A percentile compares a stretch with the other conserved stretches of the same genome.
These are phyloP conservation scores for Aspergillus wentii DNA, from an alignment of 495 filamentous ascomycete species.

Conservation along the genomic window DNA sequence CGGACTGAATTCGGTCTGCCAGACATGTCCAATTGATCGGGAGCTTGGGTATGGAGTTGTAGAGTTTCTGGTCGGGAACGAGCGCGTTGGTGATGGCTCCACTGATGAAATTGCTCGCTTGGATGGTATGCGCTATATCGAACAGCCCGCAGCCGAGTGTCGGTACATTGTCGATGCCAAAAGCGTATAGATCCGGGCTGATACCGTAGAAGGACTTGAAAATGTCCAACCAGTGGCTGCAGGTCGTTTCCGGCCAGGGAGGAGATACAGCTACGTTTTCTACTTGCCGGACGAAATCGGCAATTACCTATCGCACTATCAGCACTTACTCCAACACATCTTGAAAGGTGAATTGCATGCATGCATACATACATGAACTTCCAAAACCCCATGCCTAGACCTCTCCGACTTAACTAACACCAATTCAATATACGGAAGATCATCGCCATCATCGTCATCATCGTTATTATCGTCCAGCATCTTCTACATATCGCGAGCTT, in stretches of 20 bases:
- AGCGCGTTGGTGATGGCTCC: constrained; percentile 37
- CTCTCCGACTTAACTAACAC: constrained; percentile 4
- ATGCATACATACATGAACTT: constrained; percentile 12
- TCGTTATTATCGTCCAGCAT: too few relatives aligned
- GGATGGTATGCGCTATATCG: constrained; percentile 37
- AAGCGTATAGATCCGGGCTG: constrained; percentile 20
- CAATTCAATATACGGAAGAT: too few relatives aligned
- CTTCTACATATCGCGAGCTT: too few relatives aligned
- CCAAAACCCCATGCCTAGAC: constrained; percentile 8
- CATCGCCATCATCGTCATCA: too few relatives aligned
- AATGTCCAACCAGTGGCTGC: constrained; percentile 8
- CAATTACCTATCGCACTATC: neutral
- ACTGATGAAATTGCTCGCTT: too few relatives aligned
- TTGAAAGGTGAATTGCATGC: too few relatives aligned
- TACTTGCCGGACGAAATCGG: neutral
- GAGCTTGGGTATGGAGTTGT: constrained; percentile 25
- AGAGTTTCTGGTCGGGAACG: constrained; percentile 33
- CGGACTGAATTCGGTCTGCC: constrained; percentile 31
- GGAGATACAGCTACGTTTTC: constrained; percentile 1
- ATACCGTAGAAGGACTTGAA: constrained; percentile 33
- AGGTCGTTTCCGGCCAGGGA: constrained; percentile 7
- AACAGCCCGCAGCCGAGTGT: constrained; percentile 25
- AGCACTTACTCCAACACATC: too few relatives aligned
- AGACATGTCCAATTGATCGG: constrained; percentile 39
- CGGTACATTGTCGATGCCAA: constrained; percentile 16